Base-by-base conservation (phyloP, 179 eudicot genomes). In the Carnegiea gigantea region DNA sequence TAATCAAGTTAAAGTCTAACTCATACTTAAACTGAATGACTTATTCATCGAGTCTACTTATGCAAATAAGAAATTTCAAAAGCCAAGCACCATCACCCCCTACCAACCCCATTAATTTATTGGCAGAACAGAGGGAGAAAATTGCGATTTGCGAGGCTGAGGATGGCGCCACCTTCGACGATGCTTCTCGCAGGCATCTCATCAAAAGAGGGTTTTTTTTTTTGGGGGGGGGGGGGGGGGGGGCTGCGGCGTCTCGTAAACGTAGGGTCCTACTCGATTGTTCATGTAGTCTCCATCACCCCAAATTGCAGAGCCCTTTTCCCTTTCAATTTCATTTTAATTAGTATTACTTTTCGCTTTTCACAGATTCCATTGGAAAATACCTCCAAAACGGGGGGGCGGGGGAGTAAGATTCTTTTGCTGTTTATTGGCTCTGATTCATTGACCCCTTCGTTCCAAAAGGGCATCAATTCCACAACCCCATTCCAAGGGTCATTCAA, bases 401-500 rank as follows among this genome's bases (percentile, higher is more conserved):
- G 3, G 36, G 36, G 36, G 36, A 33, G 30, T 28, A 28, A 33
- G 36, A 33, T 14, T 54, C 67, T 20, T 53, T 30, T 40, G 6
- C 4, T 26, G 23, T 54, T 54, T 76, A 28, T 54, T 54, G 78
- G 78, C 54, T 76, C 46, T 24, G 64, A 36, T 76, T 76, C 78
- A 76, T 53, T 76, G 67, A 54, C 78, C 67, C 67, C 67, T 75
- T 51, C 68, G 62, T 20, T 57, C 53, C 62, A 57, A 57, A 57
- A 57, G 62, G 62, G 62, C 57, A 62, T 24, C 10, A 2, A 62
- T n/a, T 62, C 73, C 73, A 17, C 73, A 5, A 36, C 54, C 77
- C 28, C 12, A 0, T 17, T 9, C 18, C 36, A 6, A 5, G 15
- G 4, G 33, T 23, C 77, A 0, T 54, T 30, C 21, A 30, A 20